A percentile compares a stretch with the other conserved stretches of the same genome.
phyloP scores from a whole-genome alignment of 257 asterid genomes.

The Eucommia ulmoides region DNA sequence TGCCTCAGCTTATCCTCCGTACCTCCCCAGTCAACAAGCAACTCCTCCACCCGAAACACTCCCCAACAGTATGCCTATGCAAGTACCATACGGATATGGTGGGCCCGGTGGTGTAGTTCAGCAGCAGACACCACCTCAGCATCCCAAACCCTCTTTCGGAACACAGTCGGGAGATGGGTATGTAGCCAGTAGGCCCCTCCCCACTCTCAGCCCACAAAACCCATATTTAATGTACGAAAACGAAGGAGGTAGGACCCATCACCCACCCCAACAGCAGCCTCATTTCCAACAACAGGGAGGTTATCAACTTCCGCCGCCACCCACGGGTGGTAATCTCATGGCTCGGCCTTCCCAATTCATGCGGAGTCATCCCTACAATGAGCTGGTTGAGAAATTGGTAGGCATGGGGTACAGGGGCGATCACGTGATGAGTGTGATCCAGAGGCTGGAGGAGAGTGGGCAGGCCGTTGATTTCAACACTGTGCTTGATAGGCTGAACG shows the following conservation, averaged over 20 bases:
- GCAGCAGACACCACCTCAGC: conserved; percentile 43
- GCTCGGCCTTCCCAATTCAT: conserved; percentile 33
- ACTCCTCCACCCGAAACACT: conserved; percentile 47
- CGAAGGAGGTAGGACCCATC: conserved; percentile 61
- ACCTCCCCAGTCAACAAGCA: conserved; percentile 41
- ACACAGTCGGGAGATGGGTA: conserved; percentile 58
- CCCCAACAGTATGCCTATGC: conserved; percentile 67
- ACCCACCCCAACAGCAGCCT: conserved; percentile 41
- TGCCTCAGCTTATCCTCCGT: conserved; percentile 48
- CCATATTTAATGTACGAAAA: conserved; percentile 56
- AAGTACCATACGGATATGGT: conserved; percentile 50
- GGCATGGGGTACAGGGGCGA: conserved; percentile 88
- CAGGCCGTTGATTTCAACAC: conserved; percentile 73
- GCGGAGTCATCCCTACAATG: conserved; percentile 60
- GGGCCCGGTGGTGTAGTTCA: conserved; percentile 50
- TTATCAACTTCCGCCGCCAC: conserved; percentile 50
- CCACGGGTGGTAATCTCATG: conserved; percentile 27
- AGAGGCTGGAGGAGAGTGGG: conserved; percentile 88
- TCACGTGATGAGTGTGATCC: conserved; percentile 52
- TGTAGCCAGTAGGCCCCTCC: conserved; percentile 47
- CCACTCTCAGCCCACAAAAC: conserved; percentile 48
- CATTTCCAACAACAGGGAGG: conserved; percentile 58
- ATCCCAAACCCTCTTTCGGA: conserved; percentile 39
- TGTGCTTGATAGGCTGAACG: conserved; percentile 70
- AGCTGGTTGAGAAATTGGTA: conserved; percentile 73